Evolutionary conservation across 768 basidiomycete genomes (phyloP).

Genomic region (Lactarius pseudohatsudake): DNA sequence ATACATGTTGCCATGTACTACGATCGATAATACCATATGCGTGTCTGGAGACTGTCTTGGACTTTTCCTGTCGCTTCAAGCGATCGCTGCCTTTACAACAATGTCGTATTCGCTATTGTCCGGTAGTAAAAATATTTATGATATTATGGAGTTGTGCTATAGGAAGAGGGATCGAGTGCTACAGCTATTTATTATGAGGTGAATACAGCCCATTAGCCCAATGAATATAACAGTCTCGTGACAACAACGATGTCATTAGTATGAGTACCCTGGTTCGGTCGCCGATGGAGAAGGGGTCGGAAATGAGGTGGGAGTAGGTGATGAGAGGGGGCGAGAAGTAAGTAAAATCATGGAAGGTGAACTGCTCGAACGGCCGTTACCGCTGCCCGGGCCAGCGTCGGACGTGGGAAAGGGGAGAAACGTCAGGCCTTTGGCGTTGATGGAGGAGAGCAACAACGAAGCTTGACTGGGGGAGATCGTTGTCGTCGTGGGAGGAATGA

Average conservation of each 20-base stretch:
- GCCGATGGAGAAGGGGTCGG: not conserved
- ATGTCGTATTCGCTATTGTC: not conserved
- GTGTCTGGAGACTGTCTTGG: slow-evolving; percentile 6
- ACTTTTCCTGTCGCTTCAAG: not conserved
- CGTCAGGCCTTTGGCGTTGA: slow-evolving; percentile 24
- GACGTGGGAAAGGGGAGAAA: slow-evolving; percentile 43
- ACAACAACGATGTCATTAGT: not conserved
- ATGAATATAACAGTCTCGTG: not conserved
- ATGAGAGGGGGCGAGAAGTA: not conserved
- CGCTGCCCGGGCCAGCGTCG: slow-evolving; percentile 3
- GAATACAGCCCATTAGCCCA: not conserved
- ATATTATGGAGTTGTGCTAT: not conserved
- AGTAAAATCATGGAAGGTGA: slow-evolving; percentile 13
- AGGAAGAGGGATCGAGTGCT: not conserved
- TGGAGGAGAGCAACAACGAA: slow-evolving; percentile 24
- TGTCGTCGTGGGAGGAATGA: slow-evolving; percentile 40
- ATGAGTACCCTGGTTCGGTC: not conserved
- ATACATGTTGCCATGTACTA: slow-evolving; percentile 15
- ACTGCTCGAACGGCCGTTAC: not conserved
- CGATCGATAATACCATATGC: slow-evolving; percentile 26
- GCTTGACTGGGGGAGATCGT: slow-evolving; percentile 48
- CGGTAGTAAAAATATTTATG: not conserved
- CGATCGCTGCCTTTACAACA: not conserved
- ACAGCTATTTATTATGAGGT: slow-evolving; percentile 1
- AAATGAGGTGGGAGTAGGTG: not conserved